These are phyloP conservation scores for Erysiphe pulchra DNA, from an alignment of 2,329 filamentous ascomycete species.

Conservation along the genomic window DNA sequence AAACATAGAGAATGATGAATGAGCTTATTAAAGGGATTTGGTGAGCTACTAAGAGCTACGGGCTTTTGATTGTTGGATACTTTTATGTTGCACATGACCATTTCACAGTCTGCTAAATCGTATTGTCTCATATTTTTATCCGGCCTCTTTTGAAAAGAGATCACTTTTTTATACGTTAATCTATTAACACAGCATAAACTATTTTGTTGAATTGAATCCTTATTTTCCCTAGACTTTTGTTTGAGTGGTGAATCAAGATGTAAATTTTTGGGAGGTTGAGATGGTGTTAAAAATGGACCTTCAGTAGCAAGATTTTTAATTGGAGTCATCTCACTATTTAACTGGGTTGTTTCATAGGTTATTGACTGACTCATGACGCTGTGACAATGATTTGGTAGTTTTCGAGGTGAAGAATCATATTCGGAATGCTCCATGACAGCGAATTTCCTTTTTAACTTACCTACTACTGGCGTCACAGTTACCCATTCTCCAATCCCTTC, in stretches of 20 bases:
- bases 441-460: slow-evolving; percentile 7
- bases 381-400: slow-evolving; percentile 3
- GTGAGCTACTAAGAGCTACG: slow-evolving; percentile 1
- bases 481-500: slow-evolving; percentile 31
- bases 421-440: slow-evolving; percentile 5
- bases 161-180: neutral
- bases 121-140: neutral
- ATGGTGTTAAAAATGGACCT: neutral
- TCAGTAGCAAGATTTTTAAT: neutral
- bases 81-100: slow-evolving; percentile 1
- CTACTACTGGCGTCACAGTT: slow-evolving; percentile 18
- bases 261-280: neutral
- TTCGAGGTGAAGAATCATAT: slow-evolving; percentile 6
- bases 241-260: neutral
- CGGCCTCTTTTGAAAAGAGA: neutral
- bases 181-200: neutral
- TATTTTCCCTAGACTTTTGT: neutral
- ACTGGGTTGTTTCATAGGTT: neutral
- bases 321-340: neutral
- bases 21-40: neutral
- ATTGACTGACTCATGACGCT: neutral
- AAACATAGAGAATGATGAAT: neutral
- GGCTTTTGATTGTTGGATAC: slow-evolving; percentile 1
- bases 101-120: neutral
- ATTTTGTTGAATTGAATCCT: neutral